These are phyloP conservation scores for Fusarium sacchari DNA, from an alignment of 2,329 filamentous ascomycete species.

Conservation along the genomic window DNA sequence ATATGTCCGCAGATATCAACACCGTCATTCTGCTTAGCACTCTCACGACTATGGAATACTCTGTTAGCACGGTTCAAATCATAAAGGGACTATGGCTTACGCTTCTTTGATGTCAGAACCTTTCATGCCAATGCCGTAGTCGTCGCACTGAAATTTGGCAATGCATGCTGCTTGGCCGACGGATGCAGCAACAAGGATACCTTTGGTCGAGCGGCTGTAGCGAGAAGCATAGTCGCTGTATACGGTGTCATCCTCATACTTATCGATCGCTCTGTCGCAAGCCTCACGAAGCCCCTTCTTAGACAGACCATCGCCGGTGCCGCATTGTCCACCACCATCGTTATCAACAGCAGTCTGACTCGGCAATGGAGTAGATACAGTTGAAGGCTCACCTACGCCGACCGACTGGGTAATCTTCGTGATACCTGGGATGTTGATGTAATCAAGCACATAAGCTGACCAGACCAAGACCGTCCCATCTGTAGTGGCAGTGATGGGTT, in stretches of 20 bases:
- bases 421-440: background rate
- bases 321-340: slow-evolving; percentile 8
- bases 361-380: background rate
- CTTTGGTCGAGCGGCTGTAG: background rate
- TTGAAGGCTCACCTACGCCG: background rate
- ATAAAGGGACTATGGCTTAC: background rate
- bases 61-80: background rate
- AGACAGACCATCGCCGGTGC: slow-evolving; percentile 2
- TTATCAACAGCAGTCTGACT: slow-evolving; percentile 6
- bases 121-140: slow-evolving; percentile 22
- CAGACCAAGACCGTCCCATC: slow-evolving; percentile 7
- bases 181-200: background rate
- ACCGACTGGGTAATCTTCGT: background rate
- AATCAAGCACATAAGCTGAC: background rate
- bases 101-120: background rate
- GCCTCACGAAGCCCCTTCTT: background rate
- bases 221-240: slow-evolving; percentile 6
- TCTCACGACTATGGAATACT: background rate
- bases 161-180: background rate
- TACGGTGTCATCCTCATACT: background rate
- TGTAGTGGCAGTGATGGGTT: background rate
- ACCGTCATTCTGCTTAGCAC: background rate
- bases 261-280: slow-evolving; percentile 5
- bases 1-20: slow-evolving; percentile 14
- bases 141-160: slow-evolving; percentile 15